Base-by-base conservation (phyloP, 768 basidiomycete genomes). In the Hygrophoropsis aurantiaca region DNA sequence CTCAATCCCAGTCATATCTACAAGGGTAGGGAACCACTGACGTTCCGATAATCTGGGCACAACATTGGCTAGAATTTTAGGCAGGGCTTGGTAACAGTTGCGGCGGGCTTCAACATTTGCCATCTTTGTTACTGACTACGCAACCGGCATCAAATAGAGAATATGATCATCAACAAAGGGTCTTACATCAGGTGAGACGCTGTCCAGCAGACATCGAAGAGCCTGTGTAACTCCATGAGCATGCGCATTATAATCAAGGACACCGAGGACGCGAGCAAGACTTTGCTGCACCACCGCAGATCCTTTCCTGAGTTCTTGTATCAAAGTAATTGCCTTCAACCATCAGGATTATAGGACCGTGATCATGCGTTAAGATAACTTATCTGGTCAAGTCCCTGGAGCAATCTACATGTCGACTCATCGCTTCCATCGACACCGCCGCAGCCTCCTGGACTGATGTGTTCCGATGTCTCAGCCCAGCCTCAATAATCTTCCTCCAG, bases 401-500 rank as follows among this genome's bases (percentile, higher is more conserved):
- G 55, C 82, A 87, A 55, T 92, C 84, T 24, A 75, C 71, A 2
- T 90, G 73, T 46, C 71, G 71, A 62, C 90, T 94, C 47, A 90
- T 67, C n/a, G 75, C 64, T 3, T 78, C 76, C 71, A 91, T 77
- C 5, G 88, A 85, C 20, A 61, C 64, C 11, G 91, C 86, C 26
- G 86, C 90, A 7, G 85, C 82, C 55, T 88, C 82, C 66, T 94
- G 94, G 3, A 88, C 88, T 13, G 65, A 58, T 2, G 61, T 56
- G 37, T 69, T 78, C 50, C 82, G 74, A 60, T 90, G 84, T 65
- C 84, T 87, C 49, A 94, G 70, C 15, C 84, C 81, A 45, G 77
- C 69, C 57, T 93, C 84, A 32, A 94, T 66, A 34, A 95, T 68
- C 34, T 75, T 70, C 44, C 73, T 71, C 91, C 91, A 94, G 49